Base-by-base conservation (phyloP, 192 early-diverging fungal species). In the Backusella westeae region DNA sequence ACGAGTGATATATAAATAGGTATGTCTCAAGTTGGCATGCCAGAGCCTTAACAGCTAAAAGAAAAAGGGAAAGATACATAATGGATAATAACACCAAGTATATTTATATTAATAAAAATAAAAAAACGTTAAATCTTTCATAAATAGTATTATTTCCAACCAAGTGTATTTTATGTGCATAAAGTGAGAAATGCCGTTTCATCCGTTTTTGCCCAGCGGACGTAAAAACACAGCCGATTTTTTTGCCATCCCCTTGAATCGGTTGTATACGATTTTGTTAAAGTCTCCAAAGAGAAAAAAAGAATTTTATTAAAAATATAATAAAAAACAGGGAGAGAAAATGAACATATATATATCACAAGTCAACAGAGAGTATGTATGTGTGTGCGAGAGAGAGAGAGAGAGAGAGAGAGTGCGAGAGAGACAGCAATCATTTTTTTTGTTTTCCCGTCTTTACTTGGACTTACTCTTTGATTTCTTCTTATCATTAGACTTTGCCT, bases 231-330 rank as follows among this genome's bases (percentile, higher is more conserved):
- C 52, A 53, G 52, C 52, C 52, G 52, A 53, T 23, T 53, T 23
- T 53, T 53, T 53, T 53, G 52, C 52, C 52, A 53, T 53, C 52
- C 52, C 52, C 52, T 53, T 53, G n/a, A 15, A 49, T 53, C n/a
- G n/a, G 52, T 53, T 53, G 17, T 53, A 53, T 53, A 49, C 46
- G 17, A 23, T 53, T 39, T 53, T 53, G 52, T 53, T 53, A 53
- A 53, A 53, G 52, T 53, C 52, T 53, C 52, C 52, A 44, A 44
- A 44, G 42, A 44, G 42, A 44, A 44, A 15, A 44, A 44, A 44
- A 44, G 42, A 44, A 44, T 36, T 38, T 69, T 34, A 10, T 68
- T 68, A 68, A 68, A 68, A 36, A 68, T 69, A 38, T 21, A 69
- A 69, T 21, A 69, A 35, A 69, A 38, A 38, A 69, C 8, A 68